Evolutionary conservation across 2,329 filamentous ascomycete species (phyloP).

Genomic region (Hypoxylon sp.): DNA sequence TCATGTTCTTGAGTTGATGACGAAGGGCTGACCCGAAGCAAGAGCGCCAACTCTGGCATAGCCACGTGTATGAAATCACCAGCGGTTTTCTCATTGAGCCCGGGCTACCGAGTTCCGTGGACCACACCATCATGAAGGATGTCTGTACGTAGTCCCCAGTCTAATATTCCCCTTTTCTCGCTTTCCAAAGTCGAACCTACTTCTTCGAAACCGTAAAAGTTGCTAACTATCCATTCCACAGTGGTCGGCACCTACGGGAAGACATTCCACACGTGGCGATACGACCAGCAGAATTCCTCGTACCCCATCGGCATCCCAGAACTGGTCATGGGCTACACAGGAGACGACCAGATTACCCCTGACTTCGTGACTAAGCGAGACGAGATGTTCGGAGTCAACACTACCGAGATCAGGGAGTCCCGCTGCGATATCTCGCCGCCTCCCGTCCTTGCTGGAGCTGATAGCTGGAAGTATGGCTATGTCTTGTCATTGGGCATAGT

Average conservation of each 20-base stretch:
- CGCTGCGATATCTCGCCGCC: constrained; percentile 39
- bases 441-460: constrained; percentile 30
- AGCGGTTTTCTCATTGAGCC: constrained; percentile 44
- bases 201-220: not conserved
- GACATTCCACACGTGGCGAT: constrained; percentile 47
- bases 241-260: constrained; percentile 47
- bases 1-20: not conserved
- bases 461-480: constrained; percentile 40
- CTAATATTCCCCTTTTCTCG: not conserved
- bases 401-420: constrained; percentile 39
- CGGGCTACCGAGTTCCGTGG: constrained; percentile 35
- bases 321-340: constrained; percentile 73
- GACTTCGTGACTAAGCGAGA: constrained; percentile 43
- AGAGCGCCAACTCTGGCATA: constrained; percentile 46
- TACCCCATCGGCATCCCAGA: constrained; percentile 71
- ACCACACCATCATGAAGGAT: constrained; percentile 47
- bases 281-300: constrained; percentile 39
- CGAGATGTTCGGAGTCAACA: constrained; percentile 43
- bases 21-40: constrained; percentile 10
- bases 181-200: not conserved
- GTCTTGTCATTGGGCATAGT: constrained; percentile 32
- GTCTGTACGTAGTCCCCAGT: constrained; percentile 25
- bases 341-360: constrained; percentile 59
- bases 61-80: constrained; percentile 44
- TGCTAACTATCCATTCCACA: constrained; percentile 6